Conservation (phyloP, 768 basidiomycete genomes). For the Collybiopsis confluens region DNA sequence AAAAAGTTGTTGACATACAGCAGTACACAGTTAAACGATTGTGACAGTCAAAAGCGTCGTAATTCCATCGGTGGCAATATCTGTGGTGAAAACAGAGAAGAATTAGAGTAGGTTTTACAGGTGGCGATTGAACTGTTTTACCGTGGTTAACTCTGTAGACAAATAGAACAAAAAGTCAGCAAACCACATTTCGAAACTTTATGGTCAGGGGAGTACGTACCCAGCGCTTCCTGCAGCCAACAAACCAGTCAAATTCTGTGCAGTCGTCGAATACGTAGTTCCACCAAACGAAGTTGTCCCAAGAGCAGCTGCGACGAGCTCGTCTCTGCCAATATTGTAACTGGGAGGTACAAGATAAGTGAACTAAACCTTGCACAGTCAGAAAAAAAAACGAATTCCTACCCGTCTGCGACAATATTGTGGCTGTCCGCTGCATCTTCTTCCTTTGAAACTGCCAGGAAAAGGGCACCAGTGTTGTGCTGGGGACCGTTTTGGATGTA, state of each 20-base stretch:
- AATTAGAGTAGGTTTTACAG: not conserved
- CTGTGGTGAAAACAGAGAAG: conserved; percentile 19
- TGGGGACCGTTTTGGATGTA: conserved; percentile 34
- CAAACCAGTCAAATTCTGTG: conserved; percentile 34
- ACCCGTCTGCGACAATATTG: conserved; percentile 38
- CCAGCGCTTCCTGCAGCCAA: conserved; percentile 32
- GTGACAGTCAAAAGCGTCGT: conserved; percentile 39
- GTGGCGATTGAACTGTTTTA: too few relatives aligned
- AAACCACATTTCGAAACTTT: not conserved
- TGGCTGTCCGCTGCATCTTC: conserved; percentile 34
- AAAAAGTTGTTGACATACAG: too few relatives aligned
- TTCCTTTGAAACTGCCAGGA: conserved; percentile 38
- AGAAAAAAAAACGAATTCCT: too few relatives aligned
- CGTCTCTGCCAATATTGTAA: conserved; percentile 37
- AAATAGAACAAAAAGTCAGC: not conserved
- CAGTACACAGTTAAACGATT: conserved; percentile 28
- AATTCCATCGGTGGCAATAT: conserved; percentile 41
- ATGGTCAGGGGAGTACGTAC: too few relatives aligned
- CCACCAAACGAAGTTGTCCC: conserved; percentile 23
- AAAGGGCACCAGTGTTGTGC: conserved; percentile 47
- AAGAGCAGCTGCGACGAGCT: not conserved
- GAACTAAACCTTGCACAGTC: too few relatives aligned
- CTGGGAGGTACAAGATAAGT: too few relatives aligned
- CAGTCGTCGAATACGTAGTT: conserved; percentile 29
- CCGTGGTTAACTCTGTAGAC: conserved; percentile 1